Conservation (phyloP, 2,329 filamentous ascomycete genomes). For the Helicocarpus griseus region DNA sequence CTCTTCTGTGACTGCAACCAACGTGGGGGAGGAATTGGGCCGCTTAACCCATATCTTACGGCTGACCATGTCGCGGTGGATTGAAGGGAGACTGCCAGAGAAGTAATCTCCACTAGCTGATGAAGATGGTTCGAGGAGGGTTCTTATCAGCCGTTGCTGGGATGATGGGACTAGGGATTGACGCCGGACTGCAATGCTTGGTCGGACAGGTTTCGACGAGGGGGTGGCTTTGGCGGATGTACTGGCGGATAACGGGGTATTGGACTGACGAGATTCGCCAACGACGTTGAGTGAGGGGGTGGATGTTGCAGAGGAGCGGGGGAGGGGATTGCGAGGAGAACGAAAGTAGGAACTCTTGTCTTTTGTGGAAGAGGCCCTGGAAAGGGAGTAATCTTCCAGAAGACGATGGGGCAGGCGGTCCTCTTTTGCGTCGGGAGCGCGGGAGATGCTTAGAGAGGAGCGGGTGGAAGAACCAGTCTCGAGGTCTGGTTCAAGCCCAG, state of each 20-base stretch:
- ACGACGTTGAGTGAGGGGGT: slow-evolving; percentile 21
- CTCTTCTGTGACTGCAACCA: slow-evolving; percentile 75
- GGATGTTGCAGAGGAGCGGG: slow-evolving; percentile 8
- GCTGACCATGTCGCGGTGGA: slow-evolving; percentile 26
- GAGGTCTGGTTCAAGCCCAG: slow-evolving; percentile 1
- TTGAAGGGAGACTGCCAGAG: slow-evolving; percentile 12
- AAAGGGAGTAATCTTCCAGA: slow-evolving; percentile 8
- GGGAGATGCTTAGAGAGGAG: slow-evolving; percentile 10
- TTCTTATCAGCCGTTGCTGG: slow-evolving; percentile 29
- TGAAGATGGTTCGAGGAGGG: slow-evolving; percentile 22
- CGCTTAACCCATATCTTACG: slow-evolving; percentile 93
- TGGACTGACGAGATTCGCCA: slow-evolving; percentile 15
- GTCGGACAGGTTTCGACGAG: not conserved
- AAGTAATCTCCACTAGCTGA: slow-evolving; percentile 16
- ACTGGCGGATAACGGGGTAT: not conserved
- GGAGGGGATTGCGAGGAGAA: slow-evolving; percentile 13
- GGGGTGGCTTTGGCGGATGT: not conserved
- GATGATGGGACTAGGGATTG: slow-evolving; percentile 32
- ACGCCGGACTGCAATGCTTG: slow-evolving; percentile 24
- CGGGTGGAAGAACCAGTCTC: slow-evolving; percentile 1
- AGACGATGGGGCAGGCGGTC: not conserved
- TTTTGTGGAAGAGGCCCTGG: slow-evolving; percentile 13
- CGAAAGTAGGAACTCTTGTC: not conserved
- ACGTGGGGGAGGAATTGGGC: slow-evolving; percentile 72
- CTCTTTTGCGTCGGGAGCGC: slow-evolving; percentile 8